phyloP scores from a whole-genome alignment of 352 stramenopile genomes.

The Pythium folliculosum region DNA sequence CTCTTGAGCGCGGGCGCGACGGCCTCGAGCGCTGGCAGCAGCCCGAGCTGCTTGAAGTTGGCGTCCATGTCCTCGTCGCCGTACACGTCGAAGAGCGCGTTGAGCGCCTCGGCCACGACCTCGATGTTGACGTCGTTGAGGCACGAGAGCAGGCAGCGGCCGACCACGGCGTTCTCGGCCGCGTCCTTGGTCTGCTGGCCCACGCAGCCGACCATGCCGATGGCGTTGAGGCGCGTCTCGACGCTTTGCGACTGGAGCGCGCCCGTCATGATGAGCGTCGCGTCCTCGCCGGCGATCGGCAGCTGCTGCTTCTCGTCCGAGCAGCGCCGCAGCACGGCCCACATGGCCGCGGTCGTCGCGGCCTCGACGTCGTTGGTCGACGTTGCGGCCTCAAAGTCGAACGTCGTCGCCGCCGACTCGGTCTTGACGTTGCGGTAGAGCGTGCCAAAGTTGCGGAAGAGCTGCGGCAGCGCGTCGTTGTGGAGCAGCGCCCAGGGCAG shows the following conservation, averaged over 20 bases:
- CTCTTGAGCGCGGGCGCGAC: slow-evolving; percentile 58
- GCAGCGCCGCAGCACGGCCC: slow-evolving; percentile 66
- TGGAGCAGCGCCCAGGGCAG: slow-evolving; percentile 55
- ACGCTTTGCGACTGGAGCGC: slow-evolving; percentile 61
- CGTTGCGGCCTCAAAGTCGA: slow-evolving; percentile 41
- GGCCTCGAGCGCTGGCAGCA: slow-evolving; percentile 66
- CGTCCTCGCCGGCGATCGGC: slow-evolving; percentile 56
- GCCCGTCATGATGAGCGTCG: slow-evolving; percentile 65
- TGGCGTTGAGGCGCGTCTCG: slow-evolving; percentile 73
- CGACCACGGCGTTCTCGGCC: slow-evolving; percentile 75
- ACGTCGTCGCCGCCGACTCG: slow-evolving; percentile 37
- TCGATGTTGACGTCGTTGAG: slow-evolving; percentile 75
- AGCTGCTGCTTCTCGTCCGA: slow-evolving; percentile 53
- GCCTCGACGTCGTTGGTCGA: slow-evolving; percentile 66
- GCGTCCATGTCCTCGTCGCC: slow-evolving; percentile 78
- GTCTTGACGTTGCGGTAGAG: slow-evolving; percentile 68
- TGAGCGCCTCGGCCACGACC: slow-evolving; percentile 83
- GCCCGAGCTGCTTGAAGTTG: slow-evolving; percentile 64
- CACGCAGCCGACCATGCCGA: slow-evolving; percentile 78
- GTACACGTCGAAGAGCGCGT: slow-evolving; percentile 88
- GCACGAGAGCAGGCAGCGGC: slow-evolving; percentile 52
- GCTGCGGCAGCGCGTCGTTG: slow-evolving; percentile 59
- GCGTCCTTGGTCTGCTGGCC: slow-evolving; percentile 66
- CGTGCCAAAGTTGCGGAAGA: slow-evolving; percentile 80
- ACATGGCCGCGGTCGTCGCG: slow-evolving; percentile 71